Percentiles rank a stretch among this genome's conserved stretches.
Evolutionary conservation across 805 yeast genomes (phyloP).

Genomic region (Citeromyces nyonsensis): DNA sequence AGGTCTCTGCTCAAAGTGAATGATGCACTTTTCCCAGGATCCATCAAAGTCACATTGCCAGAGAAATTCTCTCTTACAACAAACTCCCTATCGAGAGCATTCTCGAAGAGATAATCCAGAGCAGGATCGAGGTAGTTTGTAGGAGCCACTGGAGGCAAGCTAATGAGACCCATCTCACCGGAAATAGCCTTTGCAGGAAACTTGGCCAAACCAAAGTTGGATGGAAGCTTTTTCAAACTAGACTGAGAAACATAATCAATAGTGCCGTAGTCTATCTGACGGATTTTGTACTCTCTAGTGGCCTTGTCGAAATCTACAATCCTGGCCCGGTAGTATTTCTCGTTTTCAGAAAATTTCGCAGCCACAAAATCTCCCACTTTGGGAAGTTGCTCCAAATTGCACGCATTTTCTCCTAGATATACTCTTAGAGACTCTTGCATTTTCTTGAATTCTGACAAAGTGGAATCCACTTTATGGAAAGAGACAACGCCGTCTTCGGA

Average conservation of each 20-base stretch:
- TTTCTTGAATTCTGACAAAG: conserved; percentile 19
- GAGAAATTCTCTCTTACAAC: conserved; percentile 35
- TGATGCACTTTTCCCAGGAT: conserved; percentile 32
- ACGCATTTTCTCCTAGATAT: conserved; percentile 23
- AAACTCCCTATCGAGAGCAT: conserved; percentile 31
- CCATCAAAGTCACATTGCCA: conserved; percentile 34
- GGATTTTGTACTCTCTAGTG: conserved; percentile 27
- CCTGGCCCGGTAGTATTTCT: conserved; percentile 43
- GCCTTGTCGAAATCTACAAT: conserved; percentile 29
- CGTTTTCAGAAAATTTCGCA: conserved; percentile 33
- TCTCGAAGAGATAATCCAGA: conserved; percentile 34
- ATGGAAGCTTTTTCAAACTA: conserved; percentile 35
- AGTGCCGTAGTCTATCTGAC: conserved; percentile 50
- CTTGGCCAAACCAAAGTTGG: conserved; percentile 21
- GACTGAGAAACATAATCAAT: conserved; percentile 25
- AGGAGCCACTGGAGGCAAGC: conserved; percentile 40
- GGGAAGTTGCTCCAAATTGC: conserved; percentile 20
- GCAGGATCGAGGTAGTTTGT: conserved; percentile 41
- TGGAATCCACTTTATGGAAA: conserved; percentile 25
- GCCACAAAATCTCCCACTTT: conserved; percentile 40
- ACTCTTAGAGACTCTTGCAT: conserved; percentile 33
- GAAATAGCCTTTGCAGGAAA: conserved; percentile 40
- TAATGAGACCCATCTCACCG: conserved; percentile 34
- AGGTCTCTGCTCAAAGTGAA: conserved; percentile 47
- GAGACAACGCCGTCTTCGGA: conserved; percentile 23